phyloP scores from a whole-genome alignment of 2,329 filamentous ascomycete species.

The Rhinocladiella similis region DNA sequence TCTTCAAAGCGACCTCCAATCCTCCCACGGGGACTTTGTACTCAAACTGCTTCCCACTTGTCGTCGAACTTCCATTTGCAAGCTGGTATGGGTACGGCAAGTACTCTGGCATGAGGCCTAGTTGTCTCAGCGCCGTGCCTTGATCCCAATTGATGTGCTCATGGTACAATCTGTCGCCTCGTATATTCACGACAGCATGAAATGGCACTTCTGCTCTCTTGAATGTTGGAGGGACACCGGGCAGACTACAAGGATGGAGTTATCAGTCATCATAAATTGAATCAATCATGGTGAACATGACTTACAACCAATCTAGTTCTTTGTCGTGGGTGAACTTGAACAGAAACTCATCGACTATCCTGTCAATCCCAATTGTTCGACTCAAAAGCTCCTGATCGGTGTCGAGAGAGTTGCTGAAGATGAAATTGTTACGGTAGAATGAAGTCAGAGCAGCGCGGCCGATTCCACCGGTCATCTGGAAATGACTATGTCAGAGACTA shows the following conservation, averaged over 20 bases:
- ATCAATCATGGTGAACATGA: background rate
- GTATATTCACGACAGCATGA: slow-evolving; percentile 61
- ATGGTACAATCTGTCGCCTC: slow-evolving; percentile 66
- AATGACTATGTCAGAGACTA: too few relatives aligned
- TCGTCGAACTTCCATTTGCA: slow-evolving; percentile 32
- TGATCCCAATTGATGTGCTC: slow-evolving; percentile 73
- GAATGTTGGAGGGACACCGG: slow-evolving; percentile 59
- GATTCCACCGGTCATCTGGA: slow-evolving; percentile 63
- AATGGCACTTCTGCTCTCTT: slow-evolving; percentile 59
- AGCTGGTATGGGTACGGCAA: slow-evolving; percentile 60
- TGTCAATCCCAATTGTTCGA: slow-evolving; percentile 68
- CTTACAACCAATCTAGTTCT: slow-evolving; percentile 64
- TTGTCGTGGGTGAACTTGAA: slow-evolving; percentile 62
- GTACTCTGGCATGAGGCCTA: slow-evolving; percentile 65
- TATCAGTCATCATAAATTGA: too few relatives aligned
- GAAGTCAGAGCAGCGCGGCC: slow-evolving; percentile 61
- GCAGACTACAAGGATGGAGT: too few relatives aligned
- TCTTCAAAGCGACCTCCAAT: slow-evolving; percentile 51
- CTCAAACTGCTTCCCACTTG: too few relatives aligned
- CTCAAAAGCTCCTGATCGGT: slow-evolving; percentile 68
- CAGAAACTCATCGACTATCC: slow-evolving; percentile 72
- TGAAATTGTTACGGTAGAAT: slow-evolving; percentile 74
- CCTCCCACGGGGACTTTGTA: too few relatives aligned
- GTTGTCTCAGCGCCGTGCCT: slow-evolving; percentile 59
- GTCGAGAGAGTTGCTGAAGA: slow-evolving; percentile 69